Evolutionary conservation across 768 basidiomycete genomes (phyloP).

Genomic region (Multifurca ochricompacta): DNA sequence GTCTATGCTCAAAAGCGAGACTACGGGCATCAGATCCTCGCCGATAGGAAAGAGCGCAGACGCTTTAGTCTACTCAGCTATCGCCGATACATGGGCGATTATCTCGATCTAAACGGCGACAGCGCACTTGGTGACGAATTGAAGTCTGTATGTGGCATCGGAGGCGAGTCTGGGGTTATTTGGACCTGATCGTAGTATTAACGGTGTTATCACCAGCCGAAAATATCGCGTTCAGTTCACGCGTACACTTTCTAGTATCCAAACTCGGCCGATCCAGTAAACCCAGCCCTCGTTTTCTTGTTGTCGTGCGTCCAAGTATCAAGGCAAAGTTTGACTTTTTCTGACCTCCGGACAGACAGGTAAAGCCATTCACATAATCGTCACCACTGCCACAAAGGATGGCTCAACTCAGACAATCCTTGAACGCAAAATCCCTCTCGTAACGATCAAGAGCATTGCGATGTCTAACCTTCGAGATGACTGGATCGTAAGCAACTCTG

Average conservation of each 20-base stretch:
- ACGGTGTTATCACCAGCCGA: slow-evolving; percentile 44
- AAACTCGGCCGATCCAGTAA: slow-evolving; percentile 84
- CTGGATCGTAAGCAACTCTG: slow-evolving; percentile 66
- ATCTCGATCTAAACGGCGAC: slow-evolving; percentile 82
- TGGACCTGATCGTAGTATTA: neutral
- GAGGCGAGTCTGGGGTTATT: slow-evolving; percentile 40
- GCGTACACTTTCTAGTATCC: slow-evolving; percentile 75
- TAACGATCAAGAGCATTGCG: slow-evolving; percentile 79
- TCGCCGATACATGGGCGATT: slow-evolving; percentile 93
- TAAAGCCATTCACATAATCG: slow-evolving; percentile 77
- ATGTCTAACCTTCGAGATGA: slow-evolving; percentile 91
- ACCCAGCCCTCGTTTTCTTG: slow-evolving; percentile 81
- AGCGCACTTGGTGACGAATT: slow-evolving; percentile 72
- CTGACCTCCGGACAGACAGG: slow-evolving; percentile 47
- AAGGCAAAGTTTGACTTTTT: neutral
- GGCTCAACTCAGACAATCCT: slow-evolving; percentile 50
- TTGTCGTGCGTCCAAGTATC: slow-evolving; percentile 57
- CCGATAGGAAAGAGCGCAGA: slow-evolving; percentile 85
- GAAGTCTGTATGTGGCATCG: slow-evolving; percentile 60
- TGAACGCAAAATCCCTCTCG: slow-evolving; percentile 84
- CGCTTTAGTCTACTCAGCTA: slow-evolving; percentile 91
- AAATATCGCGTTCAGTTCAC: slow-evolving; percentile 74
- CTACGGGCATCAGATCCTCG: slow-evolving; percentile 89
- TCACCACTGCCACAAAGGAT: slow-evolving; percentile 47
- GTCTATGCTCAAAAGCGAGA: slow-evolving; percentile 88